Evolutionary conservation across 2,329 filamentous ascomycete genomes (phyloP).

Genomic region (Penicillium crustosum): DNA sequence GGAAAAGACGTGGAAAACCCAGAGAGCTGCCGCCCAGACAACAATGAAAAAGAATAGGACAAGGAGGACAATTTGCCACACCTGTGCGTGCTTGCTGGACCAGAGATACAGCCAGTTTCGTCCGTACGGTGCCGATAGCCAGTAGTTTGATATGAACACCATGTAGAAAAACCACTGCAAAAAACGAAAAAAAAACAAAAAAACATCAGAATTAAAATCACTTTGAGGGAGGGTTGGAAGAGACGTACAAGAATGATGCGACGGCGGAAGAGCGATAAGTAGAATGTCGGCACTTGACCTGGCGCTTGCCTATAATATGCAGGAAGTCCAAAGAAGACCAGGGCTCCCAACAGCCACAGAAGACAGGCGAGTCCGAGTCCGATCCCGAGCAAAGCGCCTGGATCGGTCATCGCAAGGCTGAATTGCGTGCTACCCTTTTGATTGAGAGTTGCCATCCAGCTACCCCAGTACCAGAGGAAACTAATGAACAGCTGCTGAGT

Average conservation of each 20-base stretch:
- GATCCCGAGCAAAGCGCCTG: conserved; percentile 52
- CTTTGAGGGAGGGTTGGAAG: conserved; percentile 32
- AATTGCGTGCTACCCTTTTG: conserved; percentile 43
- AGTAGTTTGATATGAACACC: conserved; percentile 66
- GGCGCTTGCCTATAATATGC: conserved; percentile 66
- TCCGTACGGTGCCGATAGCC: conserved; percentile 64
- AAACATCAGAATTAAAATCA: background rate
- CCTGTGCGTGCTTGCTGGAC: conserved; percentile 54
- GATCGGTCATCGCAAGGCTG: conserved; percentile 38
- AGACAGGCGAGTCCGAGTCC: conserved; percentile 58
- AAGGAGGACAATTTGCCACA: conserved; percentile 59
- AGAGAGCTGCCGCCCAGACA: conserved; percentile 53
- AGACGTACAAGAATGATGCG: conserved; percentile 44
- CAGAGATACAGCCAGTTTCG: conserved; percentile 66
- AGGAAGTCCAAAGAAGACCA: conserved; percentile 61
- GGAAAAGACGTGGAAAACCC: conserved; percentile 55
- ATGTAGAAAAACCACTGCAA: conserved; percentile 57
- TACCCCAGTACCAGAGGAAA: conserved; percentile 67
- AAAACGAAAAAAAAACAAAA: no score
- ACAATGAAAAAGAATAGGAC: conserved; percentile 50
- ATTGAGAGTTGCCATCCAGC: conserved; percentile 46
- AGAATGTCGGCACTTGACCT: conserved; percentile 65
- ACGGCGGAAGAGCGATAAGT: conserved; percentile 60
- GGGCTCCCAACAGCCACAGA: conserved; percentile 56
- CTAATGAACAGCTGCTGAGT: conserved; percentile 66